These are phyloP conservation scores for Fusarium foetens DNA, from an alignment of 2,329 filamentous ascomycete species.

Conservation along the genomic window DNA sequence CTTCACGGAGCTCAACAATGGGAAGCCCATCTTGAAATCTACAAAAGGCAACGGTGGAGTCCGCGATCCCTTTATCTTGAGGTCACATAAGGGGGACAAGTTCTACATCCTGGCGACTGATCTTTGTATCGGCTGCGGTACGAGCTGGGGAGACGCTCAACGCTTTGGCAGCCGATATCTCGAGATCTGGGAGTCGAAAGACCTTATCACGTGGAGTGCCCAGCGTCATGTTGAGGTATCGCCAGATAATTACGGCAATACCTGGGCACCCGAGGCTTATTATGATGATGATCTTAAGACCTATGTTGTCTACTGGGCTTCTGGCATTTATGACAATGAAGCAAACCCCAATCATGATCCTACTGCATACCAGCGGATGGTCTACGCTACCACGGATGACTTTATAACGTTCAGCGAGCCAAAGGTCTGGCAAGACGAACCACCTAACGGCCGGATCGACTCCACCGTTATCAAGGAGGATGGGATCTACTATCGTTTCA, in stretches of 20 bases:
- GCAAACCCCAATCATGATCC: constrained; percentile 2
- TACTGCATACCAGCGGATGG: neutral
- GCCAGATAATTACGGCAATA: constrained; percentile 60
- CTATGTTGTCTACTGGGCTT: constrained; percentile 59
- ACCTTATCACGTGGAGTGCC: constrained; percentile 60
- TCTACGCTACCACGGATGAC: neutral
- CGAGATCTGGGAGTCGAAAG: constrained; percentile 63
- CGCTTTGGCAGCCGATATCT: constrained; percentile 42
- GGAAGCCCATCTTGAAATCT: neutral
- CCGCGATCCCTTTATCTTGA: constrained; percentile 12
- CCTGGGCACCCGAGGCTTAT: constrained; percentile 63
- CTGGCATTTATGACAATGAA: constrained; percentile 51
- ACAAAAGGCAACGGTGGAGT: neutral
- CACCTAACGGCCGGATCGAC: neutral
- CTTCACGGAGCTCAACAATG: neutral
- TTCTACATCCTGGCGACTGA: constrained; percentile 16
- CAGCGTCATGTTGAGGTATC: constrained; percentile 61
- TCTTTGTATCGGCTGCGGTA: neutral
- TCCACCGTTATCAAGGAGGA: neutral
- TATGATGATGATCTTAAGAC: constrained; percentile 55
- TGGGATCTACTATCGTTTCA: neutral
- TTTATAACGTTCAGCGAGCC: constrained; percentile 7
- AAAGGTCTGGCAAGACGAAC: neutral
- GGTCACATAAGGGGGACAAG: constrained; percentile 1
- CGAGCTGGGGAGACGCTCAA: neutral